Base-by-base conservation (phyloP, 495 filamentous ascomycete species). In the Penicillium salamii region DNA sequence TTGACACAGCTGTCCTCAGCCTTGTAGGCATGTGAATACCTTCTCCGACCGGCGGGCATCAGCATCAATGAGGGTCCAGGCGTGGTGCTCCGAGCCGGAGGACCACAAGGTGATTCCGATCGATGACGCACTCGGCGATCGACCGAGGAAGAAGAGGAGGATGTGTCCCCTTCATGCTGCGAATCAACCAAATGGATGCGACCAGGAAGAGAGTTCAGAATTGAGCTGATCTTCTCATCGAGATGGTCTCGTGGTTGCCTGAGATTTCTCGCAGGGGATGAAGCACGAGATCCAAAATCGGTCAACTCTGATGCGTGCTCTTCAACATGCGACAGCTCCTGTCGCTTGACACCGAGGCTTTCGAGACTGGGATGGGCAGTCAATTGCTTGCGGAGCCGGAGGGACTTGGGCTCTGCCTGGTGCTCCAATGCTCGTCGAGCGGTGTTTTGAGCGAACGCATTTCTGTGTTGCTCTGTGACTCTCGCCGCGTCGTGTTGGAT, bases 191-290 rank as follows among this genome's bases (percentile, higher is more conserved):
- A 78, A 36, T 83, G 84, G 52, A 98, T 95, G 31, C 81, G 81
- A 14, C 87, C 83, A 28, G 91, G 89, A 24, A 98, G 83, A 8
- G 78, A 83, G 37, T 85, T 82, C 7, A 98, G 77, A 39, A 98
- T 88, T 15, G 87, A 84, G 62, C 80, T 87, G 38, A 98, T 91
- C 52, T 91, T 89, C 43, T 87, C 82, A 57, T 95, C 90, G 3
- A 98, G 76, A 31, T 87, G 81, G 49, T 87, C 84, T 32, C 86
- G 82, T 7, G 63, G 62, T 58, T 76, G 75, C 34, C 64, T 68
- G 17, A 61, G 57, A 18, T 58, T 57, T 32, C 63, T 71, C 12
- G 49, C 48, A 24, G 58, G 63, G 37, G 66, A 61, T 29, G 61
- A 77, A 57, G 54, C 31, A 42, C 73, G 57, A 18, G 63, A 68